Evolutionary conservation across 2,329 filamentous ascomycete species (phyloP).

Genomic region (Fusarium domesticum): DNA sequence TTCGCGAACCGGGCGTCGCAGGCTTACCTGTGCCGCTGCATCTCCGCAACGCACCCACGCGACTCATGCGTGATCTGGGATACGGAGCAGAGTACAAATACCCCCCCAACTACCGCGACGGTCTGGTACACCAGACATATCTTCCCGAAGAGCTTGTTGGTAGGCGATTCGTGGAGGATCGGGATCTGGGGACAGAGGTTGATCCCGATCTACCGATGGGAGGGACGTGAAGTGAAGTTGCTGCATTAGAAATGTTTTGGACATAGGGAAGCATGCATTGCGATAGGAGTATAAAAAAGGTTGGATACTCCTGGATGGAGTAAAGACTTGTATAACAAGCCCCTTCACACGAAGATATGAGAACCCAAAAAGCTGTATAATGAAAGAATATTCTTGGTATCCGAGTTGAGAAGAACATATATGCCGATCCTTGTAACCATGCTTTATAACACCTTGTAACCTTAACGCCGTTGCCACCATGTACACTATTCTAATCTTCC

Average conservation of each 20-base stretch:
- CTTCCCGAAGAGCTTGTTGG: slow-evolving; percentile 74
- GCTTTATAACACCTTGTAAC: background rate
- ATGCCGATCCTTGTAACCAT: background rate
- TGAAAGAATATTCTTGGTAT: background rate
- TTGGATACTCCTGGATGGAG: slow-evolving; percentile 8
- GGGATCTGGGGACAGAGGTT: slow-evolving; percentile 73
- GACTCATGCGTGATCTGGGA: slow-evolving; percentile 87
- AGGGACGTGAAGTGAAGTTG: slow-evolving; percentile 11
- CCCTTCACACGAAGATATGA: slow-evolving; percentile 6
- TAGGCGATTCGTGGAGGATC: slow-evolving; percentile 72
- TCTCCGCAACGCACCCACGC: slow-evolving; percentile 86
- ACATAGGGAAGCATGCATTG: background rate
- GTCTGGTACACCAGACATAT: slow-evolving; percentile 82
- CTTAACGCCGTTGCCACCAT: background rate
- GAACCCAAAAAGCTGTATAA: background rate
- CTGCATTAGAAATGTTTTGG: background rate
- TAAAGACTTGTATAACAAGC: slow-evolving; percentile 12
- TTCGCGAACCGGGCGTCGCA: slow-evolving; percentile 81
- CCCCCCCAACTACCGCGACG: slow-evolving; percentile 83
- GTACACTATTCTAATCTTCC: slow-evolving; percentile 20
- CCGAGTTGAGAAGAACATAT: background rate
- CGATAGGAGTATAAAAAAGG: slow-evolving; percentile 6
- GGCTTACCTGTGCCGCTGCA: slow-evolving; percentile 81
- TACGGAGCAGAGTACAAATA: slow-evolving; percentile 95
- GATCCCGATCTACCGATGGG: slow-evolving; percentile 63